Percentiles rank a stretch among this genome's conserved stretches.
phyloP scores from a whole-genome alignment of 345 rosid species.

The Arabis hirsuta region DNA sequence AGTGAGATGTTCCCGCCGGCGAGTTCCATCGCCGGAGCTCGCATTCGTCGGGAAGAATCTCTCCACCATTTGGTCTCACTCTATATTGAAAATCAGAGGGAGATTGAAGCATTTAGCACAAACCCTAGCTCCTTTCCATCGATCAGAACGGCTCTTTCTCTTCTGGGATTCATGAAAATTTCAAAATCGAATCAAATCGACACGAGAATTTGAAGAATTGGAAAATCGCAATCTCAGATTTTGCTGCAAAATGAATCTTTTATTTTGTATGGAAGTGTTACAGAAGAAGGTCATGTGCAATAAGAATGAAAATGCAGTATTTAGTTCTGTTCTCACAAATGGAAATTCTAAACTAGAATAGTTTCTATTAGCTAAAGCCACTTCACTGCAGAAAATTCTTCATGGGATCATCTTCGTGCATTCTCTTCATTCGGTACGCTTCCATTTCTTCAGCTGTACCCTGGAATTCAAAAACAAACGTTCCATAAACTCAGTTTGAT shows the following conservation, averaged over 20 bases:
- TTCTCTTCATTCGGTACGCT: conserved; percentile 60
- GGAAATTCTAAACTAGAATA: too few species aligned
- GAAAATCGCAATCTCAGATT: too few species aligned
- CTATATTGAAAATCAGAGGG: background rate
- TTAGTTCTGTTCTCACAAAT: too few species aligned
- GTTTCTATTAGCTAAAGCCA: too few species aligned
- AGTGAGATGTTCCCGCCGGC: conserved; percentile 41
- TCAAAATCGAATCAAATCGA: too few species aligned
- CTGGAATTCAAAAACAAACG: conserved; percentile 25
- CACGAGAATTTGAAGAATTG: too few species aligned
- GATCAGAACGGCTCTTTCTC: background rate
- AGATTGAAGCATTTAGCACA: background rate
- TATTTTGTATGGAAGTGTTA: too few species aligned
- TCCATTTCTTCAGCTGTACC: conserved; percentile 62
- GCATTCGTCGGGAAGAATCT: conserved; percentile 51
- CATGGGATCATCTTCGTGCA: conserved; percentile 62
- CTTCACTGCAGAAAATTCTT: conserved; percentile 50
- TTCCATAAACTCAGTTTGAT: conserved; percentile 22
- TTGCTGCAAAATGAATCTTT: too few species aligned
- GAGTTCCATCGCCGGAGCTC: conserved; percentile 23
- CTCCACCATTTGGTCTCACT: conserved; percentile 45
- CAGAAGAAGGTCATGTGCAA: too few species aligned
- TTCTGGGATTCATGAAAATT: background rate
- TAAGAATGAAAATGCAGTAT: too few species aligned
- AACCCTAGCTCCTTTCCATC: background rate